Percentiles rank a stretch among this genome's conserved stretches.
Conservation (phyloP, 805 yeast genomes). For the Candida rishiriensis region DNA sequence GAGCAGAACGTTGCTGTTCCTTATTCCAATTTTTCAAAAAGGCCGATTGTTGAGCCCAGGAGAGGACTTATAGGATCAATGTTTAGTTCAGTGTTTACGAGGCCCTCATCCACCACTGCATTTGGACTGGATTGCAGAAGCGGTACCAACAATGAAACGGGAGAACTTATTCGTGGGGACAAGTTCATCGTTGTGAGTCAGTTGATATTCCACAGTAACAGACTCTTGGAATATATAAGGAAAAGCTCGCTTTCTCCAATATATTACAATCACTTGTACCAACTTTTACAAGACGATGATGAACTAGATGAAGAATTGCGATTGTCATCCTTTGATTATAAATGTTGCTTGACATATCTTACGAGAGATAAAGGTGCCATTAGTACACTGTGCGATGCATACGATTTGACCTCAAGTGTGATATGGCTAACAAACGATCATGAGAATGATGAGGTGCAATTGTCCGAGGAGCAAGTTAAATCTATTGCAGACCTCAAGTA, state of each 20-base stretch:
- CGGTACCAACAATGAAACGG: conserved; percentile 12
- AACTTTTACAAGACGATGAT: conserved; percentile 1
- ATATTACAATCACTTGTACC: conserved; percentile 10
- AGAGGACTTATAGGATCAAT: conserved; percentile 13
- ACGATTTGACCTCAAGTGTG: neutral
- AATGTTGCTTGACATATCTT: conserved; percentile 20
- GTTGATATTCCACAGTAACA: conserved; percentile 9
- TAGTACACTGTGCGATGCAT: conserved; percentile 1
- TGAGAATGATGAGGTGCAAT: conserved; percentile 4
- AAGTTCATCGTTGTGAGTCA: conserved; percentile 15
- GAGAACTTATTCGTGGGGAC: conserved; percentile 15
- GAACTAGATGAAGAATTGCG: neutral
- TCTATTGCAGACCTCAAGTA: conserved; percentile 26
- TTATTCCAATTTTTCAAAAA: conserved; percentile 12
- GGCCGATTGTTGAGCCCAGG: conserved; percentile 1
- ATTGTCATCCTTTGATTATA: conserved; percentile 16
- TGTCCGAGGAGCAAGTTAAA: conserved; percentile 13
- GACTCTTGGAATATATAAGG: conserved; percentile 4
- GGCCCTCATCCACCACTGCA: neutral
- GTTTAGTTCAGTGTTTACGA: neutral
- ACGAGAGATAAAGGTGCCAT: conserved; percentile 13
- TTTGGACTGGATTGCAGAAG: conserved; percentile 2
- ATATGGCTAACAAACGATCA: neutral
- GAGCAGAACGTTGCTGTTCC: conserved; percentile 21
- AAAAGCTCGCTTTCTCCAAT: conserved; percentile 10